phyloP scores from a whole-genome alignment of 192 early-diverging fungal genomes.

The Geosiphon pyriformis region DNA sequence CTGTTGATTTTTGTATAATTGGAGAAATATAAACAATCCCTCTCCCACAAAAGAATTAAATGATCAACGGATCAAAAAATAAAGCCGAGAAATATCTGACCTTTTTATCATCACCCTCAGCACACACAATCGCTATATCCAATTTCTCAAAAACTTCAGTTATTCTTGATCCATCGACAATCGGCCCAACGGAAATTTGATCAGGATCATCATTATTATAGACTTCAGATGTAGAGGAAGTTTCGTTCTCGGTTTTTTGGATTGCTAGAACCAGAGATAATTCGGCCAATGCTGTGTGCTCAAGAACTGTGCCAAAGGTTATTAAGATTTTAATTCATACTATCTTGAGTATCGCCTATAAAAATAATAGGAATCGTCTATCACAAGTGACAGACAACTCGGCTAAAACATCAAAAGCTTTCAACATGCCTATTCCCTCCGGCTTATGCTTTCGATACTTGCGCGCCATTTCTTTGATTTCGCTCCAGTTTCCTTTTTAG shows the following conservation, averaged over 20 bases:
- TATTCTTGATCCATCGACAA: constrained; percentile 14
- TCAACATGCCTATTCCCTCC: constrained; percentile 42
- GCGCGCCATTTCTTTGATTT: constrained; percentile 45
- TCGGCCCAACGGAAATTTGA: constrained; percentile 20
- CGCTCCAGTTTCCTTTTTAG: constrained; percentile 40
- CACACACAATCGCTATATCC: neutral
- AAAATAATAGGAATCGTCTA: neutral
- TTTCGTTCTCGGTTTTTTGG: neutral
- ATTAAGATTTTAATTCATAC: neutral
- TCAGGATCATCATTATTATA: constrained; percentile 28
- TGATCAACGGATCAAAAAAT: neutral
- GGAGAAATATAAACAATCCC: neutral
- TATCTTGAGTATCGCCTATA: neutral
- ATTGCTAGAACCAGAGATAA: constrained; percentile 25
- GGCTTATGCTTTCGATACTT: constrained; percentile 53
- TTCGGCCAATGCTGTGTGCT: constrained; percentile 40
- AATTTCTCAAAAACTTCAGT: constrained; percentile 25
- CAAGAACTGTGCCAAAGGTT: constrained; percentile 27
- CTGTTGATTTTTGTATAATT: constrained; percentile 16
- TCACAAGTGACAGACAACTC: neutral
- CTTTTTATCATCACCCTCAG: constrained; percentile 15
- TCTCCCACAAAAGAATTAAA: neutral
- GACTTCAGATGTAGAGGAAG: neutral
- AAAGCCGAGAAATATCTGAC: constrained; percentile 1
- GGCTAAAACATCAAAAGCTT: neutral